A percentile compares a stretch with the other conserved stretches of the same genome.
phyloP scores from a whole-genome alignment of 306 rosid species.

The Oxytropis ochrocephala region DNA sequence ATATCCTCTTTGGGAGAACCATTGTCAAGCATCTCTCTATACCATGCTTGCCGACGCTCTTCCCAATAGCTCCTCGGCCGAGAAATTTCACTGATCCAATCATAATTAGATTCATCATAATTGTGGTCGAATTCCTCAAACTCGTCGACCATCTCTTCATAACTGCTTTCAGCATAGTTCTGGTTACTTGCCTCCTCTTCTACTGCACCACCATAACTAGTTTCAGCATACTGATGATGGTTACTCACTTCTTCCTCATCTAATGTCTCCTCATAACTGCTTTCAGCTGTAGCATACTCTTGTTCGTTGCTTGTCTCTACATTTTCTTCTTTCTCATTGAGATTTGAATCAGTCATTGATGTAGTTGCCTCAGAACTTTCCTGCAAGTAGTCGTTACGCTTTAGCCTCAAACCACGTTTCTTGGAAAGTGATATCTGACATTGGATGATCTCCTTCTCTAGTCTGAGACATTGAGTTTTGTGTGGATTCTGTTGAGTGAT shows the following conservation, averaged over 20 bases:
- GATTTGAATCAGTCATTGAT: conserved; percentile 25
- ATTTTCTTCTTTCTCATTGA: conserved; percentile 30
- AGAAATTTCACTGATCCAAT: conserved; percentile 75
- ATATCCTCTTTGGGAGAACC: conserved; percentile 64
- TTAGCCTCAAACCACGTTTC: conserved; percentile 20
- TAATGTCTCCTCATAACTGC: not conserved
- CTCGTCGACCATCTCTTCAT: conserved; percentile 38
- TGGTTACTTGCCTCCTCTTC: conserved; percentile 31
- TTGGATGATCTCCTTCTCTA: conserved; percentile 14
- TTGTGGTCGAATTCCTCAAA: conserved; percentile 23
- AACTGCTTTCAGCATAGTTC: conserved; percentile 25
- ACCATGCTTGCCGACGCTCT: conserved; percentile 71
- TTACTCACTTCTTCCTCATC: conserved; percentile 30
- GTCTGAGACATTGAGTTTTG: not conserved
- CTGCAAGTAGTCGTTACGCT: not conserved
- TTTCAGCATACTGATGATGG: conserved; percentile 16
- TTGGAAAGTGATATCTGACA: conserved; percentile 15
- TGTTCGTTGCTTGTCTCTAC: conserved; percentile 25
- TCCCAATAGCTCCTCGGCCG: conserved; percentile 94
- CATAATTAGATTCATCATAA: conserved; percentile 34
- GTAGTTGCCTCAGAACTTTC: conserved; percentile 30
- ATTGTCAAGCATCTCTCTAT: conserved; percentile 65
- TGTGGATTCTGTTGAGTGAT: not conserved
- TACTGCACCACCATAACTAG: not conserved
- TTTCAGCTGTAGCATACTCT: not conserved